A percentile compares a stretch with the other conserved stretches of the same genome.
Conservation (phyloP, 129 eudicot genomes). For the Flaveria sonorensis region DNA sequence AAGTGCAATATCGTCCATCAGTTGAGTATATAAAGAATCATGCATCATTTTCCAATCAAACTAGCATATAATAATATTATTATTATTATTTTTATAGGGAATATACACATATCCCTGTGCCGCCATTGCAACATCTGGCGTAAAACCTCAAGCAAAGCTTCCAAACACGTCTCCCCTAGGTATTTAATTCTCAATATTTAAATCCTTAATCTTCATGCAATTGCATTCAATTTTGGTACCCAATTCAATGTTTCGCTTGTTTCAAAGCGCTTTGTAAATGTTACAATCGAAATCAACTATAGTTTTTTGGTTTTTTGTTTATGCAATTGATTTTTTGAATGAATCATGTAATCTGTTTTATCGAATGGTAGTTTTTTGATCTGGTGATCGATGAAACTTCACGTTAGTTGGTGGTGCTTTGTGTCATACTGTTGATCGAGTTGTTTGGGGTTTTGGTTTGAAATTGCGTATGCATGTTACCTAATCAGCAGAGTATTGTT, state of each 20-base stretch:
- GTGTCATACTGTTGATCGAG: slow-evolving; percentile 2
- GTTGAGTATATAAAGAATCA: not conserved
- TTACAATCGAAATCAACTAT: not conserved
- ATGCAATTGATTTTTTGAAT: not conserved
- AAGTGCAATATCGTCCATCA: not conserved
- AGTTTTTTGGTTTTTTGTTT: not conserved
- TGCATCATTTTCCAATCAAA: slow-evolving; percentile 19
- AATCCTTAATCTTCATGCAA: slow-evolving; percentile 26
- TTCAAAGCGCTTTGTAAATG: slow-evolving; percentile 12
- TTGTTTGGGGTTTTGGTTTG: slow-evolving; percentile 8
- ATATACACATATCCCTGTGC: slow-evolving; percentile 6
- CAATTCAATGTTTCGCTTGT: not conserved
- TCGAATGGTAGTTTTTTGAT: slow-evolving; percentile 17
- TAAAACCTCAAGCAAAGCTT: slow-evolving; percentile 16
- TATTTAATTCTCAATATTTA: slow-evolving; percentile 25
- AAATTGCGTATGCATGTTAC: slow-evolving; percentile 13
- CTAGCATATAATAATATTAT: not conserved
- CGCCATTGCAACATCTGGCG: slow-evolving; percentile 32
- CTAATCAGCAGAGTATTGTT: slow-evolving; percentile 10
- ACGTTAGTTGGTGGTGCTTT: not conserved
- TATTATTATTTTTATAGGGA: not conserved
- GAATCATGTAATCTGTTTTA: not conserved
- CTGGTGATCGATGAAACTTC: not conserved
- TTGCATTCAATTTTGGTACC: slow-evolving; percentile 24
- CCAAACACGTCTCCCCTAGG: slow-evolving; percentile 27